Conservation (phyloP, 1,139 yeast species). For the Candida pseudoviswanathii region DNA sequence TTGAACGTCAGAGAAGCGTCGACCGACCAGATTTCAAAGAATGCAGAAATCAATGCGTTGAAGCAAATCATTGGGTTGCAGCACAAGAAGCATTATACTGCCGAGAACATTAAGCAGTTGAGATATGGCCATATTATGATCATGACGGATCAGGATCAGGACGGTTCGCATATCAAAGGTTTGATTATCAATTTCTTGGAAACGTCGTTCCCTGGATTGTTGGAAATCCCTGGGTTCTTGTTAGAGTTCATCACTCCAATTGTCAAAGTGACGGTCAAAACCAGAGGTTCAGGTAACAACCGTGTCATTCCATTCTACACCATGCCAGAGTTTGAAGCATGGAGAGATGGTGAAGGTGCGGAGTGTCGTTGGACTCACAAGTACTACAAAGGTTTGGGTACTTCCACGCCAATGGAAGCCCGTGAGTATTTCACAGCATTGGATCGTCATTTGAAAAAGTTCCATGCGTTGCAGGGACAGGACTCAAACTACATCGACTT, state of each 20-base stretch:
- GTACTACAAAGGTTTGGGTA: conserved; percentile 98
- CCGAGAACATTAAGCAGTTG: conserved; percentile 65
- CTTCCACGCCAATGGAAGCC: conserved; percentile 80
- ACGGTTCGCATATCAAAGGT: conserved; percentile 98
- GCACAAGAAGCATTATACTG: conserved; percentile 77
- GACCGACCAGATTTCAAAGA: conserved; percentile 88
- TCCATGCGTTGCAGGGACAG: conserved; percentile 78
- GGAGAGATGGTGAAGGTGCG: conserved; percentile 86
- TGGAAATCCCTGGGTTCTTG: conserved; percentile 88
- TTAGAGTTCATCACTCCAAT: conserved; percentile 96
- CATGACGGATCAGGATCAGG: conserved; percentile 99
- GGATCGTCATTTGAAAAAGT: conserved; percentile 82
- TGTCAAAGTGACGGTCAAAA: conserved; percentile 80
- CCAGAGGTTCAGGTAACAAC: conserved; percentile 54
- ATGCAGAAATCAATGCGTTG: conserved; percentile 91
- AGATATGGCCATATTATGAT: conserved; percentile 98
- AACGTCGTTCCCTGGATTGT: conserved; percentile 90
- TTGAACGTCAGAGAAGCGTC: conserved; percentile 96
- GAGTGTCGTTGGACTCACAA: conserved; percentile 86
- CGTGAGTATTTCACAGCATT: conserved; percentile 87
- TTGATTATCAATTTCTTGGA: conserved; percentile 91
- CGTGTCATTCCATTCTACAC: conserved; percentile 77
- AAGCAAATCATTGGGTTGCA: conserved; percentile 95
- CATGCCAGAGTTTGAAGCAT: conserved; percentile 93
- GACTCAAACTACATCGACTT: conserved; percentile 85